Evolutionary conservation across 345 rosid species (phyloP).

Genomic region (Linum tenue): DNA sequence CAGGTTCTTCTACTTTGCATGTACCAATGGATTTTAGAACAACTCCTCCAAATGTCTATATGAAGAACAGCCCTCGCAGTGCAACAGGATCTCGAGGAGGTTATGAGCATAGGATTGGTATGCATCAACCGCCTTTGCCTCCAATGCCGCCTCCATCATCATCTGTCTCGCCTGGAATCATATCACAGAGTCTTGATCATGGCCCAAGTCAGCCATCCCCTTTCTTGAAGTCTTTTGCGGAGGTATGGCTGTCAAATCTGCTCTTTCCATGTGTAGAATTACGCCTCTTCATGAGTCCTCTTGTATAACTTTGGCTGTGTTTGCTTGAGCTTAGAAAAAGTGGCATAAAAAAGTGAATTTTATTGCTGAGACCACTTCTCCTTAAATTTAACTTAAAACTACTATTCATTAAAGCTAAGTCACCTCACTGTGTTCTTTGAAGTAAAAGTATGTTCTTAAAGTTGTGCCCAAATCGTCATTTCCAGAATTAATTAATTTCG

Average conservation of each 20-base stretch:
- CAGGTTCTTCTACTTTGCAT: constrained; percentile 32
- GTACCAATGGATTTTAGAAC: constrained; percentile 49
- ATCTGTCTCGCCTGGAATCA: constrained; percentile 31
- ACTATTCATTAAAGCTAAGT: no score
- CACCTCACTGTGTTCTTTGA: no score
- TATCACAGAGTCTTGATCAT: constrained; percentile 20
- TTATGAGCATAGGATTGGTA: constrained; percentile 55
- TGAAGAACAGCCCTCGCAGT: constrained; percentile 56
- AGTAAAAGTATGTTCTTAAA: no score
- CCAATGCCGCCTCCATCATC: constrained; percentile 73
- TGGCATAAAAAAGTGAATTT: no score
- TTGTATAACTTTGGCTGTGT: no score
- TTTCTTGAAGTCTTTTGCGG: constrained; percentile 32
- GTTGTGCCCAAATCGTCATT: no score
- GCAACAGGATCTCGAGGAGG: constrained; percentile 50
- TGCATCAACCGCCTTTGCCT: constrained; percentile 88
- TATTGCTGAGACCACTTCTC: no score
- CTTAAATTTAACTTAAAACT: no score
- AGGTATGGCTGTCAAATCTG: constrained; percentile 16
- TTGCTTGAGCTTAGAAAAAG: no score
- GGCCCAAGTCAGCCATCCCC: constrained; percentile 40
- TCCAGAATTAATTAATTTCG: no score
- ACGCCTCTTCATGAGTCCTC: no score
- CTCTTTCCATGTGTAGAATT: no score
- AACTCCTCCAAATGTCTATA: constrained; percentile 46